Conservation (phyloP, 768 basidiomycete genomes). For the Calocybe gangraenosa region DNA sequence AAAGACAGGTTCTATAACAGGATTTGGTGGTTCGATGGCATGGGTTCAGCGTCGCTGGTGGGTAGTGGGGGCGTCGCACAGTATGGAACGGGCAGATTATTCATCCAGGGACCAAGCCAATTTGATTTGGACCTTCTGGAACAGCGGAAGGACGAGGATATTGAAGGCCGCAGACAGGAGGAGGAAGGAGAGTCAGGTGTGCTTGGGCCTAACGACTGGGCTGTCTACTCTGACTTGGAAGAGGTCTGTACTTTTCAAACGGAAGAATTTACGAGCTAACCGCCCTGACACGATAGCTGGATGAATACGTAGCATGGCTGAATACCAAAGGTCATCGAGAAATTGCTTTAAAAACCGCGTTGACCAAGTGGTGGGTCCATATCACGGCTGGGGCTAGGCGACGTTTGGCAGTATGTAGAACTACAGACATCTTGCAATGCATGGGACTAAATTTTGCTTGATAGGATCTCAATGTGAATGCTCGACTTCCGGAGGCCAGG, state of each 20-base stretch:
- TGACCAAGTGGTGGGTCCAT: constrained; percentile 84
- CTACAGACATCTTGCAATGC: background rate
- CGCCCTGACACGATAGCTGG: constrained; percentile 48
- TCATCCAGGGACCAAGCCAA: constrained; percentile 88
- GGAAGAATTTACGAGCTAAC: constrained; percentile 5
- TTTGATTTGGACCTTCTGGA: constrained; percentile 72
- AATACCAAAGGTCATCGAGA: constrained; percentile 92
- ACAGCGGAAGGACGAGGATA: constrained; percentile 52
- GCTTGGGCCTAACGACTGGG: constrained; percentile 82
- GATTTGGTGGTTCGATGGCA: constrained; percentile 98
- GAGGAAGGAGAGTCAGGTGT: constrained; percentile 81
- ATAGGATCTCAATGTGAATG: constrained; percentile 66
- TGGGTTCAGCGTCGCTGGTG: constrained; percentile 79
- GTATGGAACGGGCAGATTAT: constrained; percentile 87
- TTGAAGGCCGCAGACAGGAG: constrained; percentile 57
- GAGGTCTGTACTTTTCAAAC: constrained; percentile 52
- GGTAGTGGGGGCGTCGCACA: constrained; percentile 74
- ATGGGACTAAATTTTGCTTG: constrained; percentile 11
- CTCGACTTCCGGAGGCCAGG: constrained; percentile 74
- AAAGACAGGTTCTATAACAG: constrained; percentile 92
- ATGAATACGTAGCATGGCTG: constrained; percentile 83
- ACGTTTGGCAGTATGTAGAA: constrained; percentile 60
- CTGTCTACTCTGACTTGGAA: constrained; percentile 80
- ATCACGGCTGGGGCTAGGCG: constrained; percentile 76
- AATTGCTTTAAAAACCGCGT: constrained; percentile 65